Evolutionary conservation across 176 grass and related monocot species (phyloP).

Genomic region (Phragmites australis): DNA sequence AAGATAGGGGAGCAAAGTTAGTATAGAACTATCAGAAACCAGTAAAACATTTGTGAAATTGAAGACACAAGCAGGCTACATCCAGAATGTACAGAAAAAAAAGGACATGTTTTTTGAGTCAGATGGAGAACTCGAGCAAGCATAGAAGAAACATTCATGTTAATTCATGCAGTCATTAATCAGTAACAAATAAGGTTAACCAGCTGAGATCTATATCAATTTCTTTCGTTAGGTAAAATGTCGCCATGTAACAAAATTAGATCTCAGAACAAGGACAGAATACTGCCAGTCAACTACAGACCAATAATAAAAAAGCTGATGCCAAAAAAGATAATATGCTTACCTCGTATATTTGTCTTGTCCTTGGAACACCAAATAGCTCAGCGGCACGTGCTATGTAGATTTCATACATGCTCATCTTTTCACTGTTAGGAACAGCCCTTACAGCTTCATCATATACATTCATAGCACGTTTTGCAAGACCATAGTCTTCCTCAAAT

Average conservation of each 20-base stretch:
- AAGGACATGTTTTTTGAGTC: not conserved
- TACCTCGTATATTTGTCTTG: conserved; percentile 84
- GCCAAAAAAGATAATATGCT: conserved; percentile 12
- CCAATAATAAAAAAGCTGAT: not conserved
- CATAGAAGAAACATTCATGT: conserved; percentile 1
- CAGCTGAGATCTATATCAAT: conserved; percentile 6
- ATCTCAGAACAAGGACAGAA: conserved; percentile 15
- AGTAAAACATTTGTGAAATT: conserved; percentile 1
- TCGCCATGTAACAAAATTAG: not conserved
- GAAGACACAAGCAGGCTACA: not conserved
- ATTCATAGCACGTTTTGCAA: conserved; percentile 81
- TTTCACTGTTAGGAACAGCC: conserved; percentile 63
- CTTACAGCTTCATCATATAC: conserved; percentile 83
- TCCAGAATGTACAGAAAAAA: not conserved
- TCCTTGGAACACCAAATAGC: conserved; percentile 80
- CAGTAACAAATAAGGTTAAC: not conserved
- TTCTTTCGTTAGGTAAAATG: not conserved
- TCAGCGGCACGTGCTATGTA: conserved; percentile 72
- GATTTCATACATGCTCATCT: conserved; percentile 85
- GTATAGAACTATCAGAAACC: conserved; percentile 17
- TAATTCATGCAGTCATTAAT: not conserved
- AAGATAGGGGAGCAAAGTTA: conserved; percentile 22
- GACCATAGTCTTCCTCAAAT: conserved; percentile 82
- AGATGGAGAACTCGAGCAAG: not conserved
- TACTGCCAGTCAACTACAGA: conserved; percentile 1